Conservation (phyloP, 768 basidiomycete genomes). For the Pisolithus tinctorius region DNA sequence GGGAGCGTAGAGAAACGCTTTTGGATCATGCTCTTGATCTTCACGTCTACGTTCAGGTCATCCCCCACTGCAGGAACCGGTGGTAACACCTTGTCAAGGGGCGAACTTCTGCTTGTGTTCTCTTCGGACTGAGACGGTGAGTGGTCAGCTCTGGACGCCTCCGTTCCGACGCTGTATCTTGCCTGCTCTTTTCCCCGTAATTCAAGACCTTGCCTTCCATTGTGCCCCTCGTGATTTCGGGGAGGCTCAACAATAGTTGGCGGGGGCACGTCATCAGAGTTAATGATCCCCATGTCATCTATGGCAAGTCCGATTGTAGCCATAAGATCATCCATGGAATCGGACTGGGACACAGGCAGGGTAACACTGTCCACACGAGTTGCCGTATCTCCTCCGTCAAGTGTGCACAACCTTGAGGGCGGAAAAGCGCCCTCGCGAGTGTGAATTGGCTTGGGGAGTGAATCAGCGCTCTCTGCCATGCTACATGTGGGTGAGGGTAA, state of each 20-base stretch:
- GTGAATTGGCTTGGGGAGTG: constrained; percentile 22
- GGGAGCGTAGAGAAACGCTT: constrained; percentile 54
- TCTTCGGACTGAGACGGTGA: constrained; percentile 16
- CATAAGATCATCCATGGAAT: constrained; percentile 33
- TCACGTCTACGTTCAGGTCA: constrained; percentile 17
- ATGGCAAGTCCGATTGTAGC: constrained; percentile 33
- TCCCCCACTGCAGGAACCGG: constrained; percentile 26
- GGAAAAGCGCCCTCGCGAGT: constrained; percentile 63
- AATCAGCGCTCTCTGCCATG: constrained; percentile 18
- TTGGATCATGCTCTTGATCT: constrained; percentile 21
- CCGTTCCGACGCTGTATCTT: constrained; percentile 4
- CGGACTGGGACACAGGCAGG: constrained; percentile 17
- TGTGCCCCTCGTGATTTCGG: constrained; percentile 26
- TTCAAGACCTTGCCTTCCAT: constrained; percentile 21
- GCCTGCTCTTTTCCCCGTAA: constrained; percentile 23
- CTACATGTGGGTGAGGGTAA: constrained; percentile 4
- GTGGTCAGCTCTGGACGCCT: constrained; percentile 6
- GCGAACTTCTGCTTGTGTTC: constrained; percentile 8
- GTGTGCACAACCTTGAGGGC: constrained; percentile 33
- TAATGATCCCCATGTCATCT: constrained; percentile 32
- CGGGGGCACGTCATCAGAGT: constrained; percentile 27
- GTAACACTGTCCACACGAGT: constrained; percentile 14
- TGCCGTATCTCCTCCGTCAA: constrained; percentile 12
- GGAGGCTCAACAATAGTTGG: constrained; percentile 36
- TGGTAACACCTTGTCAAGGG: constrained; percentile 16